Evolutionary conservation across 176 grass and related monocot genomes (phyloP), one percentile per base, ranked within the genome.

Genomic region (Aechmea fasciata): DNA sequence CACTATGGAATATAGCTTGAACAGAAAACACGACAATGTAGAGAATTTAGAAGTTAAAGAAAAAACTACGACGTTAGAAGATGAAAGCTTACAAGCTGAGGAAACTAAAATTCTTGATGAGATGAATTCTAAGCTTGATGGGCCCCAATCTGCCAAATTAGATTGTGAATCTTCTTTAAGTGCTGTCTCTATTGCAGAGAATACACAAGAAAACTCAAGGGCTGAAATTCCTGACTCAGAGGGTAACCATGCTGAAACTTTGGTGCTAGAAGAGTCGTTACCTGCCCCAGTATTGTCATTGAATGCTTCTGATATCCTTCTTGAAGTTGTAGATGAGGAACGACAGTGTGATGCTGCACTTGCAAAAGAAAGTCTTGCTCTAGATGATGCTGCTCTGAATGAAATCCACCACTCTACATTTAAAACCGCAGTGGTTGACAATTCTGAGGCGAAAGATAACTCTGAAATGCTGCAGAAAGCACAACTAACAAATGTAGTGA

Each of bases 261-360:
- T 48, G 15, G 22, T 59, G 18, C 24, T 26, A 33, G 50, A 57
- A 49, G 29, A 69, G 10, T 52, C 22, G 11, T 67, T 75, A 28
- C 2, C 22, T 72, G 50, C 13, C 18, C 64, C 52, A 65, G 2
- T 48, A 18, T n/a, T 48, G 49, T 69, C 17, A 51, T 63, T 67
- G 2, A 72, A 81, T 66, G 65, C 77, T 41, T 80, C 83, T 71
- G 79, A 82, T 87, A 75, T 83, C 73, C 81, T 85, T 66, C 82
- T 85, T 82, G 67, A 77, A 49, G 74, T 73, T 82, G 50, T 81
- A 79, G 76, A 80, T 12, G 75, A 85, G 20, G 23, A 59, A 75
- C 65, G 67, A 67, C 19, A 54, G 13, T 47, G 49, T 65, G 65
- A 83, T 57, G 47, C 52, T 85, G 53, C 66, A 50, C 1, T 12